Percentiles rank a stretch among this genome's conserved stretches.
Evolutionary conservation across 768 basidiomycete species (phyloP).

Genomic region (Kwoniella dejecticola): DNA sequence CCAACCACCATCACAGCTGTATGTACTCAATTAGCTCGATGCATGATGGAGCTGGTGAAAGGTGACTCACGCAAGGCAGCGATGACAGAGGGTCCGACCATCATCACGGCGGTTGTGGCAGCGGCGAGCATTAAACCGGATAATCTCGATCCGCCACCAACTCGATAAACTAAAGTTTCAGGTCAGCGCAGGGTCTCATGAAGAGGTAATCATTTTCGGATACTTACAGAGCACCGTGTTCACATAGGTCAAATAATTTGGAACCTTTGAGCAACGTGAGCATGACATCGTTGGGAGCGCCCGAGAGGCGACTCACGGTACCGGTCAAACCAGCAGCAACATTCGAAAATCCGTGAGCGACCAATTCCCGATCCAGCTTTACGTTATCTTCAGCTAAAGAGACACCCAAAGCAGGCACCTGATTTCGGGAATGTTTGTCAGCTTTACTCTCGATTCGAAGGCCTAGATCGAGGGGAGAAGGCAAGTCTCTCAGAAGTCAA

Average conservation of each 20-base stretch:
- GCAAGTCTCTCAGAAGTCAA: conserved; percentile 8
- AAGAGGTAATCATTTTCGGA: neutral
- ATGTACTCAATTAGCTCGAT: neutral
- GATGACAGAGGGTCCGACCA: conserved; percentile 85
- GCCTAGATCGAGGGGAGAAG: neutral
- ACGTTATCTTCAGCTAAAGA: conserved; percentile 81
- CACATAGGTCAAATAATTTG: conserved; percentile 73
- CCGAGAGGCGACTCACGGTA: conserved; percentile 62
- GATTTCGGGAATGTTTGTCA: neutral
- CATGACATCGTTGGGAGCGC: neutral
- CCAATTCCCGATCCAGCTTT: conserved; percentile 87
- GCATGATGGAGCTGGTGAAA: neutral
- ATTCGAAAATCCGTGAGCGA: conserved; percentile 91
- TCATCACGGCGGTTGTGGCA: conserved; percentile 69
- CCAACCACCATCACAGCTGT: conserved; percentile 87
- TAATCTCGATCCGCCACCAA: conserved; percentile 81
- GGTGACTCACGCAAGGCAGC: conserved; percentile 84
- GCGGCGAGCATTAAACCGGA: conserved; percentile 82
- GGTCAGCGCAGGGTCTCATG: neutral
- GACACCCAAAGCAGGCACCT: conserved; percentile 89
- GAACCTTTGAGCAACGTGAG: conserved; percentile 48
- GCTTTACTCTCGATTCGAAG: neutral
- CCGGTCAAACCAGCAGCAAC: conserved; percentile 76
- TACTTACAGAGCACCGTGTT: conserved; percentile 57
- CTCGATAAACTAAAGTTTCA: conserved; percentile 76